Conservation (phyloP, 2,329 filamentous ascomycete genomes). For the Aspergillus sp. region DNA sequence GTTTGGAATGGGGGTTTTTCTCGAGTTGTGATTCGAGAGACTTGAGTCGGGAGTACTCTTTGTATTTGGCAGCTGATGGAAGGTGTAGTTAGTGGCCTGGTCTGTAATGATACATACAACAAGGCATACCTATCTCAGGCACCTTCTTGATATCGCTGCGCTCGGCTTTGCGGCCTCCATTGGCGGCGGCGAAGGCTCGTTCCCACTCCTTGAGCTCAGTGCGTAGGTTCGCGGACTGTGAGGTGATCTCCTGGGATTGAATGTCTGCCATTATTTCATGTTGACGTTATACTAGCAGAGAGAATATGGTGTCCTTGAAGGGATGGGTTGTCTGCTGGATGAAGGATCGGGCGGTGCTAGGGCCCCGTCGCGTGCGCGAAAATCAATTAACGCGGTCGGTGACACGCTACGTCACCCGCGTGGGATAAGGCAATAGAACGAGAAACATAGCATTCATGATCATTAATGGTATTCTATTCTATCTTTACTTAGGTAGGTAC, state of each 20-base stretch:
- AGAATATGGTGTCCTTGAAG: not conserved
- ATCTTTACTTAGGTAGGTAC: not conserved
- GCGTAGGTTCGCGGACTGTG: conserved; percentile 34
- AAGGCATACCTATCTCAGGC: conserved; percentile 39
- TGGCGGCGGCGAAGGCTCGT: conserved; percentile 40
- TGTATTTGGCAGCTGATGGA: conserved; percentile 46
- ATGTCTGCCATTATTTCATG: conserved; percentile 29
- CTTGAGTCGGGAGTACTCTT: conserved; percentile 44
- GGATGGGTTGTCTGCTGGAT: not conserved
- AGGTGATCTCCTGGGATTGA: conserved; percentile 22
- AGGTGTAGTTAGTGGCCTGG: not conserved
- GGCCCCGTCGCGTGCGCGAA: conserved; percentile 22
- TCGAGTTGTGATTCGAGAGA: conserved; percentile 25
- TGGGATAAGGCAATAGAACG: not conserved
- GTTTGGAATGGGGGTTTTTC: conserved; percentile 15
- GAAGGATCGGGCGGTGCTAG: not conserved
- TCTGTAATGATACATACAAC: not conserved
- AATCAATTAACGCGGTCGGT: conserved; percentile 28
- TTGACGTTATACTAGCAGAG: not conserved
- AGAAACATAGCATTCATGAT: not conserved
- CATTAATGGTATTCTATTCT: not conserved
- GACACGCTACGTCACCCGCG: not conserved
- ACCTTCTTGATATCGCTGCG: conserved; percentile 49
- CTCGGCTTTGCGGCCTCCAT: conserved; percentile 44
- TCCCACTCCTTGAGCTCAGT: conserved; percentile 49